These are phyloP conservation scores for Xylaria castorea DNA, from an alignment of 495 filamentous ascomycete genomes.

Conservation along the genomic window DNA sequence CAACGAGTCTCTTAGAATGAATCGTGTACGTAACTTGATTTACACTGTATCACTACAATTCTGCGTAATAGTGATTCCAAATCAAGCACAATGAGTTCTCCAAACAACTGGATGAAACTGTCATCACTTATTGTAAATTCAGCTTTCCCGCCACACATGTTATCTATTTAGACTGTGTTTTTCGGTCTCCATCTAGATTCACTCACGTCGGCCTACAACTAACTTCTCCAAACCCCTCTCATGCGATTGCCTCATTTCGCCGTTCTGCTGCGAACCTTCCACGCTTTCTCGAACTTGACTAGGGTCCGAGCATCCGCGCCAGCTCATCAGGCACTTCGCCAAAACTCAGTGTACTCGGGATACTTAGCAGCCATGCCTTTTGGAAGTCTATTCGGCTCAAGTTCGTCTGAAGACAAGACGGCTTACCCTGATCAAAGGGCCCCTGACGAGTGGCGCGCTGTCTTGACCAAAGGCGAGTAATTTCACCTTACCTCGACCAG, in stretches of 20 bases:
- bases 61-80: conserved; percentile 23
- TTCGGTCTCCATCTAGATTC: neutral
- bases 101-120: conserved; percentile 17
- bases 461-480: conserved; percentile 72
- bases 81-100: conserved; percentile 8
- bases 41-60: conserved; percentile 6
- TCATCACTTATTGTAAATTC: conserved; percentile 16
- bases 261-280: conserved; percentile 59
- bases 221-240: conserved; percentile 23
- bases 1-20: neutral
- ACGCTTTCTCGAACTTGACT: conserved; percentile 44
- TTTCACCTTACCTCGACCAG: neutral
- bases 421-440: conserved; percentile 81
- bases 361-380: conserved; percentile 67
- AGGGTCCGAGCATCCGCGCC: conserved; percentile 41
- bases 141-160: conserved; percentile 9
- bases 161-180: conserved; percentile 9
- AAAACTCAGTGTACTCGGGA: conserved; percentile 23
- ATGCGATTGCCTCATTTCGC: conserved; percentile 65
- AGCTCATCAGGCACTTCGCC: conserved; percentile 20
- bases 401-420: conserved; percentile 63
- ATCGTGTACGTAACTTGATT: neutral
- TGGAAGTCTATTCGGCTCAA: conserved; percentile 75
- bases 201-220: neutral
- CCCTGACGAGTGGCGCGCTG: conserved; percentile 85